Evolutionary conservation across 148 eudicot genomes (phyloP), one percentile per base, ranked within the genome.

Genomic region (Spergularia marina): DNA sequence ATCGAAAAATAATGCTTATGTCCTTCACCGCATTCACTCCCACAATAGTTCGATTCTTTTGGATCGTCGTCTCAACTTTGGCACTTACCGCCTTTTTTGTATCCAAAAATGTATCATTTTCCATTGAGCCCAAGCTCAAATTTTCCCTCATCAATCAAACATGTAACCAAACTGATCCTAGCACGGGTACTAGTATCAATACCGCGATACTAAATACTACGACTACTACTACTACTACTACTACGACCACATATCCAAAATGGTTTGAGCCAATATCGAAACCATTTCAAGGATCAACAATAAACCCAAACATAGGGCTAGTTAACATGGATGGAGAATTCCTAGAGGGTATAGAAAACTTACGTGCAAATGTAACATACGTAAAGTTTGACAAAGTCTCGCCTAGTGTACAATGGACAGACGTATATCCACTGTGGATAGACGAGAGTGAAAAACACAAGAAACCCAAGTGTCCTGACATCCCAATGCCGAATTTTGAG

Each of bases 341-440:
- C 34, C 9, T 51, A 49, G n/a, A 34, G 39, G 49, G 71, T 3
- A 11, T 68, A 68, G n/a, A 66, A 18, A 66, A 11, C 4, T 66
- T 68, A 51, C 71, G 13, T 12, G 20, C 56, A 20, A 16, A 51
- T 20, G 30, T 49, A 21, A 21, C 39, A 18, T 36, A 51, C 36
- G 71, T 68, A 20, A 23, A 49, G 4, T 49, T 68, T 39, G 71
- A 68, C 0, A 49, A 23, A 68, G 51, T 68, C 1, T 68, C 71
- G 12, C 30, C n/a, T 5, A 51, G 52, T 0, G 12, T 68, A 5
- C 51, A 36, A 5, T 68, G 71, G 71, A 49, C 39, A 23, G 71
- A 68, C 21, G 12, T 68, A 49, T 68, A 68, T 12, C 71, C 71
- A 5, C 23, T 68, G 21, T 68, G 71, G 71, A 68, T 68, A 10